These are phyloP conservation scores for Cutaneotrichosporon cavernicola DNA, from an alignment of 1,284 basidiomycete species.

Conservation along the genomic window DNA sequence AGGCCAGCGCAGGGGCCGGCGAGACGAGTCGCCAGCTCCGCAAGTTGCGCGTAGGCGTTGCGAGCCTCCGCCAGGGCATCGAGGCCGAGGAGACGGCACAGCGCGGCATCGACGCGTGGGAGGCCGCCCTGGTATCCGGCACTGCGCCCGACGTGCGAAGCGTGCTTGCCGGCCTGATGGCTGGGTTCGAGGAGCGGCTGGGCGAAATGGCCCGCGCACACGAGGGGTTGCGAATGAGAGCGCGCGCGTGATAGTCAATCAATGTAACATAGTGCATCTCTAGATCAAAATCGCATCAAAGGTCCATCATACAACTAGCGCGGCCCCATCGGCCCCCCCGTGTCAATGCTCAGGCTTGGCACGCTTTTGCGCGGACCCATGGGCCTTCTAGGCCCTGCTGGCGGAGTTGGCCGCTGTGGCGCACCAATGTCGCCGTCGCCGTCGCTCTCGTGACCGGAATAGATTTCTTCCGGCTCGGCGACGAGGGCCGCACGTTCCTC, in stretches of 20 bases:
- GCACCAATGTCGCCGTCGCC: constrained; percentile 1
- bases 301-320: constrained; percentile 13
- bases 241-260: background rate
- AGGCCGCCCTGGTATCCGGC: constrained; percentile 11
- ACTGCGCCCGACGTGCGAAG: constrained; percentile 3
- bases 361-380: background rate
- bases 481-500: constrained; percentile 41
- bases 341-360: background rate
- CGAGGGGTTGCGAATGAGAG: background rate
- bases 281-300: constrained; percentile 1
- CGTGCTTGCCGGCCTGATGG: constrained; percentile 10
- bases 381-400: background rate
- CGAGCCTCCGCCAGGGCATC: constrained; percentile 13
- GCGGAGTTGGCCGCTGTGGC: too few relatives aligned
- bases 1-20: background rate
- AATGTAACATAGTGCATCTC: constrained; percentile 2
- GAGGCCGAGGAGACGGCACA: constrained; percentile 18
- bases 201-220: constrained; percentile 3
- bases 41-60: constrained; percentile 15
- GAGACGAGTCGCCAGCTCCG: constrained; percentile 9
- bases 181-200: constrained; percentile 23
- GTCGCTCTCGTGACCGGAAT: background rate
- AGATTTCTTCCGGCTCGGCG: background rate
- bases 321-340: constrained; percentile 2
- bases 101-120: constrained; percentile 19